phyloP scores from a whole-genome alignment of 495 filamentous ascomycete species.

The Podospora pseudopauciseta region DNA sequence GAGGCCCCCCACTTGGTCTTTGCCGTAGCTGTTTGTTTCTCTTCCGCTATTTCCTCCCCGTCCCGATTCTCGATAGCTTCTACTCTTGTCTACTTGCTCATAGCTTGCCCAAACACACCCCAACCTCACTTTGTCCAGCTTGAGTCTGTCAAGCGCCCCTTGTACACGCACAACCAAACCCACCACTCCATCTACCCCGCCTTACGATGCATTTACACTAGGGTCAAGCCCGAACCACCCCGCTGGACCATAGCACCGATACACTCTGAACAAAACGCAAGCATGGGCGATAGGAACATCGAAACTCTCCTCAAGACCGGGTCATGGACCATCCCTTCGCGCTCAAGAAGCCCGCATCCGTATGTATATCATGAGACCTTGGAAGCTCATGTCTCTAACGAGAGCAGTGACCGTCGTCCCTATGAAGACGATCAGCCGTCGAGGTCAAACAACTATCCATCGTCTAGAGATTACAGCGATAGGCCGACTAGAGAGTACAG shows the following conservation, averaged over 20 bases:
- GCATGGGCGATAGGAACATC: constrained; percentile 38
- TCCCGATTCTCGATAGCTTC: not conserved
- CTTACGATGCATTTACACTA: not conserved
- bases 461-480: not conserved
- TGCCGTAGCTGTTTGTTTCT: not conserved
- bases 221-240: not conserved
- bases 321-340: constrained; percentile 40
- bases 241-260: not conserved
- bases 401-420: not conserved
- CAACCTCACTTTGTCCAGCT: not conserved
- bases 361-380: constrained; percentile 26
- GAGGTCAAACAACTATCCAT: constrained; percentile 11
- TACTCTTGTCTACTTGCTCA: not conserved
- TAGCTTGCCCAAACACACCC: too few relatives aligned
- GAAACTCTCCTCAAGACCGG: constrained; percentile 38
- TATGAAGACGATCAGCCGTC: not conserved
- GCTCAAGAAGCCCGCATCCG: constrained; percentile 40
- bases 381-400: constrained; percentile 9
- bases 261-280: constrained; percentile 15
- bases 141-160: not conserved
- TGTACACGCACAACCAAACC: not conserved
- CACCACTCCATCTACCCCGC: not conserved
- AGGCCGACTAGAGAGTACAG: too few relatives aligned
- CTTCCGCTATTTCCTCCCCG: not conserved
- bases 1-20: not conserved